Evolutionary conservation across 768 basidiomycete species (phyloP), one percentile per base, ranked within the genome.

Genomic region (Phaeotremella skinneri): DNA sequence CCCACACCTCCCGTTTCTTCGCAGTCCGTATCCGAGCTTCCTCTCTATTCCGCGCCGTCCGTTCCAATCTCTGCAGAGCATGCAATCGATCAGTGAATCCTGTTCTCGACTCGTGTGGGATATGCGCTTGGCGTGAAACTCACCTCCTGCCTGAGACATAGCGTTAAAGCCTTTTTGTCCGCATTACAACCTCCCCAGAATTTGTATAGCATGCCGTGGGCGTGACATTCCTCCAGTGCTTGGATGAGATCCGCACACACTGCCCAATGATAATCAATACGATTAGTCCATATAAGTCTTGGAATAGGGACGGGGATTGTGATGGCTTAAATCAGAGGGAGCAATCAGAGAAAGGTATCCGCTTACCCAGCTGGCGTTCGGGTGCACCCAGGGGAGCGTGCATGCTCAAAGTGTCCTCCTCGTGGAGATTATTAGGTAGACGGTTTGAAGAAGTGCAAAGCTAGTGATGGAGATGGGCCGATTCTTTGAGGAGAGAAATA

Each of bases 91-190:
- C 2, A 54, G 20, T 26, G 29, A 52, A 13, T 7, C 21, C 25
- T 9, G 47, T 56, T 16, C 27, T 31, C 31, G 26, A 7, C n/a
- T 14, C 21, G n/a, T n/a, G 41, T 13, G 25, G 5, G 23, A 4
- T 9, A 47, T 17, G 14, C 20, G 42, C 31, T 34, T n/a, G 7
- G 14, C n/a, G 9, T 54, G 30, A 29, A 53, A 66, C 67, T 30
- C 54, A 71, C 74, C 71, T 76, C 75, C 67, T 73, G 58, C 37
- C 73, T 45, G 26, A 76, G 47, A 60, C 75, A 76, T 59, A 68
- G 51, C 2, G 55, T 62, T 47, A 76, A 49, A 11, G 67, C 70
- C 4, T 58, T 47, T 45, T 72, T 70, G 32, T 69, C 58, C 11
- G 52, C 56, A 51, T 76, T 76, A 55, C 75, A 76, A 45, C 29